A percentile compares a stretch with the other conserved stretches of the same genome.
These are phyloP conservation scores for Termitomyces sp. DNA, from an alignment of 768 basidiomycete genomes.

Conservation along the genomic window DNA sequence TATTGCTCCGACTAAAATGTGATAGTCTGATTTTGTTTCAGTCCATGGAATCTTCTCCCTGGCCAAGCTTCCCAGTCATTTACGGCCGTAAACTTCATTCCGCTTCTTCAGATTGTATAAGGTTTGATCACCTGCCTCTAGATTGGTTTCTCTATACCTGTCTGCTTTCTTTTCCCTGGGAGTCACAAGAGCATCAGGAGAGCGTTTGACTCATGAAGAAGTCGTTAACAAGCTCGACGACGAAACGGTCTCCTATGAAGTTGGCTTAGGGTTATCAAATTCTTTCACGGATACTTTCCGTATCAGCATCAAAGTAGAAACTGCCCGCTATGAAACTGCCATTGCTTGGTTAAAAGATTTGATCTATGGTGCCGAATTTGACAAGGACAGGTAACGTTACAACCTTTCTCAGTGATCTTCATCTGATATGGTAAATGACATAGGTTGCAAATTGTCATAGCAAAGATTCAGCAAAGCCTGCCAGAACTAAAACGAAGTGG, in stretches of 20 bases:
- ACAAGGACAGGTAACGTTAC: constrained; percentile 63
- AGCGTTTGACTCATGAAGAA: constrained; percentile 76
- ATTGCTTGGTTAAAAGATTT: constrained; percentile 86
- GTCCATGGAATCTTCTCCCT: constrained; percentile 80
- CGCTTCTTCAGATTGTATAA: neutral
- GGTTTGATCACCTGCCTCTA: constrained; percentile 24
- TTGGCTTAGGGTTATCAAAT: constrained; percentile 57
- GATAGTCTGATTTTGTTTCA: constrained; percentile 88
- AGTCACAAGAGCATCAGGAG: constrained; percentile 65
- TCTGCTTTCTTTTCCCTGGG: constrained; percentile 88
- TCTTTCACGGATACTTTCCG: constrained; percentile 74
- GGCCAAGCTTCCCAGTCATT: constrained; percentile 60
- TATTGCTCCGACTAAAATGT: neutral
- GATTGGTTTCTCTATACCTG: constrained; percentile 76
- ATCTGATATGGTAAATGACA: neutral
- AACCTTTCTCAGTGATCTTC: neutral
- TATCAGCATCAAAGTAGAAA: constrained; percentile 83
- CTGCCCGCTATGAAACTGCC: constrained; percentile 71
- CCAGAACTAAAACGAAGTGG: constrained; percentile 93
- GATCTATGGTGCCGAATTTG: constrained; percentile 70
- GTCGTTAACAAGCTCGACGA: constrained; percentile 89
- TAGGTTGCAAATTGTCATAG: constrained; percentile 79
- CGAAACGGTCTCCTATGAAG: constrained; percentile 86
- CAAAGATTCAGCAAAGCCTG: constrained; percentile 86
- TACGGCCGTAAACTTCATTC: constrained; percentile 62